phyloP scores from a whole-genome alignment of 306 rosid genomes.

The Corylus avellana region DNA sequence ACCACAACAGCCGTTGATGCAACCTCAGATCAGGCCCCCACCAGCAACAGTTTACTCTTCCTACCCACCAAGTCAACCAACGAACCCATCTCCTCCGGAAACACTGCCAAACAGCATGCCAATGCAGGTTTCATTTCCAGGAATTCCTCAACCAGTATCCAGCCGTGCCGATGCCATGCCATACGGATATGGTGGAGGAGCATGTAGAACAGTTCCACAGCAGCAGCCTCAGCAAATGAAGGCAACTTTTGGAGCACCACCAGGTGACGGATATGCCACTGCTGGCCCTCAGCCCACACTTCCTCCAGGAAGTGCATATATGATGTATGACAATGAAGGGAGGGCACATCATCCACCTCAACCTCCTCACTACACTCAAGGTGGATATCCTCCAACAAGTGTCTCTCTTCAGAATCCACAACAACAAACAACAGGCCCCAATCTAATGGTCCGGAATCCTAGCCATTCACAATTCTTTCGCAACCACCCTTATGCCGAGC shows the following conservation, averaged over 20 bases:
- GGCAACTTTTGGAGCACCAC: constrained; percentile 51
- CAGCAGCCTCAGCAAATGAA: constrained; percentile 83
- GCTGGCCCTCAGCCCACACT: constrained; percentile 50
- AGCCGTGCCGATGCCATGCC: constrained; percentile 60
- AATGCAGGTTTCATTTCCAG: constrained; percentile 81
- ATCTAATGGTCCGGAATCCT: constrained; percentile 59
- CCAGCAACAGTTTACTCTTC: constrained; percentile 58
- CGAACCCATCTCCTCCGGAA: constrained; percentile 65
- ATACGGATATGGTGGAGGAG: constrained; percentile 65
- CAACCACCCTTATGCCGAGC: constrained; percentile 76
- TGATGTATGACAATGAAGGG: constrained; percentile 85
- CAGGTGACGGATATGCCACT: constrained; percentile 64
- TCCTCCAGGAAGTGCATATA: constrained; percentile 68
- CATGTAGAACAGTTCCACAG: constrained; percentile 75
- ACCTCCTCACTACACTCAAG: constrained; percentile 63
- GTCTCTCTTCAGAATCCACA: constrained; percentile 62
- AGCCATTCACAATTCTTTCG: constrained; percentile 56
- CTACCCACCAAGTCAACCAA: constrained; percentile 63
- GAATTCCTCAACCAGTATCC: constrained; percentile 65
- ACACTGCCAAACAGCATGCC: constrained; percentile 78
- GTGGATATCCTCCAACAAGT: constrained; percentile 74
- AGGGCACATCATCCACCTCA: constrained; percentile 62
- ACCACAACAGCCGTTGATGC: constrained; percentile 66
- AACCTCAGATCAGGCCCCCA: constrained; percentile 65
- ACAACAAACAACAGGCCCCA: constrained; percentile 38